Base-by-base conservation (phyloP, 345 rosid genomes). In the Eucalyptus curtisii region DNA sequence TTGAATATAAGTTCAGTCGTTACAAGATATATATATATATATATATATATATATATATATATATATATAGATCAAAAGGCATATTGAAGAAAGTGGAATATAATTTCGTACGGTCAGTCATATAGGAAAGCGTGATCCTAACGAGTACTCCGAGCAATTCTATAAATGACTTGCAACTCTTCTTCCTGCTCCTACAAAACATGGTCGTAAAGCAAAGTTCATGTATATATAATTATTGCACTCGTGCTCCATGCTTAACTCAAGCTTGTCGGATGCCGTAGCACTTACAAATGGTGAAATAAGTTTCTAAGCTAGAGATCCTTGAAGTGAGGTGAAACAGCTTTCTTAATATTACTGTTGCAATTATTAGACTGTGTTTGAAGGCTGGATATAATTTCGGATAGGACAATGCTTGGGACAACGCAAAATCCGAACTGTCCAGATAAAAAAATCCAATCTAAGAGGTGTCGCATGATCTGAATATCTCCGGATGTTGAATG, bases 391-490 rank as follows among this genome's bases (percentile, higher is more conserved):
- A 61, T 30, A 61, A 61, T 7, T 30, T 27, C 71, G 2, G 33
- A 61, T 30, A 30, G 71, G 33, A 61, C 13, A 7, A 59, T 59
- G 31, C 66, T 59, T 3, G 66, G 0, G 66, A 27, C 66, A 5
- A 27, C 30, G 4, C 16, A 1, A 12, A 12, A 59, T 59, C 31
- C 0, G 0, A 13, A 12, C 30, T 27, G 15, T 27, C 66, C 31
- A 1, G 15, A 59, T 25, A 59, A 27, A 11, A 25, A 59, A 59
- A 25, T 59, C 31, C 66, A 27, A 59, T 30, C 66, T 12, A 27
- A 59, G 31, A 12, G 66, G 66, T 59, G 66, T 5, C 4, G 0
- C 66, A 0, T 59, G 1, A 59, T 12, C 31, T 59, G 31, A 27
- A 12, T 59, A 27, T 27, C 66, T 59, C 66, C 1, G 15, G 31